phyloP scores from a whole-genome alignment of 2,329 filamentous ascomycete species.

The Magnaporthales sp. region DNA sequence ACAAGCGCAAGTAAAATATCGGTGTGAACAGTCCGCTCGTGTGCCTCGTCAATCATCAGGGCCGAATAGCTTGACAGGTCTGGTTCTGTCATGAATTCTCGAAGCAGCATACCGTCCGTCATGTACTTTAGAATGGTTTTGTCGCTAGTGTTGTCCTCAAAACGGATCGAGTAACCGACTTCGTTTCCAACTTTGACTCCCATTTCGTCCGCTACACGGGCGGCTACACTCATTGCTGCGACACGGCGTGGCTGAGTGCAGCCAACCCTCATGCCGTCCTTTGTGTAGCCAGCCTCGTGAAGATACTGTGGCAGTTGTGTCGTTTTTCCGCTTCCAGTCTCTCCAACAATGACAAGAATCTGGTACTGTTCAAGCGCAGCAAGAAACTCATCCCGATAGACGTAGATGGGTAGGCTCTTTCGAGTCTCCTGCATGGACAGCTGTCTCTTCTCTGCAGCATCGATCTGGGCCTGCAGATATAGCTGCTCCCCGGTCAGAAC shows the following conservation, averaged over 20 bases:
- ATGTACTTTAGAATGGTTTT: slow-evolving; percentile 93
- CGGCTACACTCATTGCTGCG: slow-evolving; percentile 95
- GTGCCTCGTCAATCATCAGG: slow-evolving; percentile 95
- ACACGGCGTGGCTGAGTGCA: slow-evolving; percentile 94
- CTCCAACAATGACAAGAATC: slow-evolving; percentile 83
- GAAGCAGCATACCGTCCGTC: slow-evolving; percentile 91
- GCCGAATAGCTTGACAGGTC: slow-evolving; percentile 75
- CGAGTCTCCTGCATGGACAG: slow-evolving; percentile 84
- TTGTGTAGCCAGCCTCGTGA: slow-evolving; percentile 83
- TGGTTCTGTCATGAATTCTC: slow-evolving; percentile 84
- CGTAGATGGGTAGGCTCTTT: slow-evolving; percentile 83
- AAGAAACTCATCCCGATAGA: slow-evolving; percentile 77
- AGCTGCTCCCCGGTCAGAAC: slow-evolving; percentile 69
- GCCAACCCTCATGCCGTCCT: slow-evolving; percentile 74
- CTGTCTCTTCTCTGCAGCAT: slow-evolving; percentile 82
- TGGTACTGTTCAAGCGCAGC: slow-evolving; percentile 81
- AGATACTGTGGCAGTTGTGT: slow-evolving; percentile 93
- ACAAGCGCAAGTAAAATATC: slow-evolving; percentile 83
- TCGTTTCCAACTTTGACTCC: slow-evolving; percentile 83
- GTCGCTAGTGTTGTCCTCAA: slow-evolving; percentile 85
- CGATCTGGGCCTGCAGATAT: slow-evolving; percentile 69
- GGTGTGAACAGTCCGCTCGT: slow-evolving; percentile 85
- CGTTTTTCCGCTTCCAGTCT: slow-evolving; percentile 92
- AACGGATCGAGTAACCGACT: slow-evolving; percentile 90
- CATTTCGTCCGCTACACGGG: slow-evolving; percentile 90